phyloP scores from a whole-genome alignment of 148 eudicot species.

The Talinum fruticosum region DNA sequence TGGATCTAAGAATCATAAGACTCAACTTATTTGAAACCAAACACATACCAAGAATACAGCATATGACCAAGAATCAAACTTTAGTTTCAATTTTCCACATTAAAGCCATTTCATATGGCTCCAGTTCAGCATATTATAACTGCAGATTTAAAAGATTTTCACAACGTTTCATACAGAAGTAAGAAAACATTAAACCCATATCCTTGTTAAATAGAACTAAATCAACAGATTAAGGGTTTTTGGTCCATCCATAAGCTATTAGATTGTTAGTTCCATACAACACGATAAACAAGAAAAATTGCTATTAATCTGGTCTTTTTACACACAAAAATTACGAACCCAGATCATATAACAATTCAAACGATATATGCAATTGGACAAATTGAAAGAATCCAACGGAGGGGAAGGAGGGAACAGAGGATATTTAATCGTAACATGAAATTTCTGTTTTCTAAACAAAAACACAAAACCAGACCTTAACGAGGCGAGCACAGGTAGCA shows the following conservation, averaged over 20 bases:
- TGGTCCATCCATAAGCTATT: background rate
- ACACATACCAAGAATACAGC: background rate
- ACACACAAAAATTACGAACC: background rate
- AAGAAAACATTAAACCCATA: background rate
- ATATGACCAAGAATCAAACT: background rate
- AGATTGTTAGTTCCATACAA: background rate
- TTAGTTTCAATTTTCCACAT: background rate
- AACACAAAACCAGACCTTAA: slow-evolving; percentile 37
- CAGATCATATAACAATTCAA: background rate
- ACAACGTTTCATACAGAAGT: background rate
- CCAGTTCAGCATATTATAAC: background rate
- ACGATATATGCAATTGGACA: background rate
- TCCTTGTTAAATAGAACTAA: background rate
- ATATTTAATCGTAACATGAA: too few species aligned
- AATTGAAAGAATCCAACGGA: background rate
- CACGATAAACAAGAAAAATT: background rate
- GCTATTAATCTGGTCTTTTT: too few species aligned
- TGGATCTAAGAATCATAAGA: background rate
- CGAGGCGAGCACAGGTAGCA: slow-evolving; percentile 78
- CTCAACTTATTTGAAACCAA: background rate
- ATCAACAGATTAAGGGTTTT: background rate
- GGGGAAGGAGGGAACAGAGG: background rate
- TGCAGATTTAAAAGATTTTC: background rate
- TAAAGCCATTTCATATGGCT: background rate
- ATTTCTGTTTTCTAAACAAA: background rate